Base-by-base conservation (phyloP, 257 asterid genomes). In the Salvia splendens region DNA sequence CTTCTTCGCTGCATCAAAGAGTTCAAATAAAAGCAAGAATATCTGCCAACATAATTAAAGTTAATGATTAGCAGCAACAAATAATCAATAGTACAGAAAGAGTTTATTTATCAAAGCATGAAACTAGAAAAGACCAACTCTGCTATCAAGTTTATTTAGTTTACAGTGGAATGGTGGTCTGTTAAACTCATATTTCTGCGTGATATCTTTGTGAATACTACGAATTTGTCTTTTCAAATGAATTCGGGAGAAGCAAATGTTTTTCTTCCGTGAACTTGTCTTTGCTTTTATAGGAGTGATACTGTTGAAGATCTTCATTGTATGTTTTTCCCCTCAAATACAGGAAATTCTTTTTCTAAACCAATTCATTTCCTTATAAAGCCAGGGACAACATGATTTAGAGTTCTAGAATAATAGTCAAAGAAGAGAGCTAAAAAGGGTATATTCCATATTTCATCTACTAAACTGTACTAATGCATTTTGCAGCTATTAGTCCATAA, bases 341-440 rank as follows among this genome's bases (percentile, higher is more conserved):
- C 8, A 17, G 5, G 2, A 53, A 28, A 8, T 53, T 24, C 15
- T 10, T 53, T 12, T 38, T 38, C 42, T 38, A 38, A 38, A 38
- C 42, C 42, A 38, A 5, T 38, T 5, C 8, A 38, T 38, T 38
- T 38, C 9, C 5, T 38, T 38, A 5, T 5, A 38, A 2, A 38
- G 42, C 42, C 42, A 38, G 9, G 0, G 50, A 45, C 14, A 54
- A 8, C 28, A 54, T 24, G 38, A 24, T 43, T 11, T 24, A 63
- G 24, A 45, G 54, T 24, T 43, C 14, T 42, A 43, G 56, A 49
- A 14, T 49, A 43, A 11, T 42, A 4, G 30, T 20, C 4, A 85
- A 80, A 77, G 92, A 78, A 72, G 81, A 71, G 84, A 74, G n/a
- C 69, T 87, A 81, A 83, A 83, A 70, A 81, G 45, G 87, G 95